These are phyloP conservation scores for Zygotorulaspora sp. DNA, from an alignment of 805 yeast species.

Conservation along the genomic window DNA sequence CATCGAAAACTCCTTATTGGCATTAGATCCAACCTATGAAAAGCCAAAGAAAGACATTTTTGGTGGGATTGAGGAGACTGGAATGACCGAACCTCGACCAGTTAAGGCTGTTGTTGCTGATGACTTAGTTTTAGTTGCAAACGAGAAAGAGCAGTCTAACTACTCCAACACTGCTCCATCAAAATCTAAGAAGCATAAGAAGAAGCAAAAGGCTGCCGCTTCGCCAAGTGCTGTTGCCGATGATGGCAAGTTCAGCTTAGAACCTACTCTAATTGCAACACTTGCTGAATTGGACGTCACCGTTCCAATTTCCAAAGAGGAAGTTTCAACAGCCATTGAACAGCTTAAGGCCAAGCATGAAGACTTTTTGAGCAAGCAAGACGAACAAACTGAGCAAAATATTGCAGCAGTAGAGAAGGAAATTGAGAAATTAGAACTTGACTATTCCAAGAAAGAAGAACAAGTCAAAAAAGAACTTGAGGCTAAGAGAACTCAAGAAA, in stretches of 20 bases:
- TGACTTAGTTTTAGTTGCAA: slow-evolving; percentile 43
- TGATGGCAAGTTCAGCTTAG: slow-evolving; percentile 58
- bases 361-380: slow-evolving; percentile 67
- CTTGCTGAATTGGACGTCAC: slow-evolving; percentile 71
- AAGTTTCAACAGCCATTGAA: slow-evolving; percentile 58
- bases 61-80: slow-evolving; percentile 29
- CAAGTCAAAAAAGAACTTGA: slow-evolving; percentile 32
- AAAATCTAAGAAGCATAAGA: slow-evolving; percentile 47
- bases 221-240: slow-evolving; percentile 15
- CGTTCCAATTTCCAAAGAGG: slow-evolving; percentile 73
- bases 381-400: slow-evolving; percentile 71
- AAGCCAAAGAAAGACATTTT: slow-evolving; percentile 43
- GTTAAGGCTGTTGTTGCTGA: slow-evolving; percentile 62
- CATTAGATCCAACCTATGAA: slow-evolving; percentile 76
- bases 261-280: slow-evolving; percentile 72
- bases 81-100: slow-evolving; percentile 39
- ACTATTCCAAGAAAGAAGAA: slow-evolving; percentile 44
- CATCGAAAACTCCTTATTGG: slow-evolving; percentile 64
- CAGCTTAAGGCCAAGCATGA: slow-evolving; percentile 68
- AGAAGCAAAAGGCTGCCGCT: slow-evolving; percentile 32
- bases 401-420: slow-evolving; percentile 73
- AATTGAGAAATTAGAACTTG: slow-evolving; percentile 61
- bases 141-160: slow-evolving; percentile 56
- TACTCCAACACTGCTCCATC: slow-evolving; percentile 44
- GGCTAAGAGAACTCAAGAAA: slow-evolving; percentile 31